Conservation (phyloP, 805 yeast species). For the Candida parachauliodes region DNA sequence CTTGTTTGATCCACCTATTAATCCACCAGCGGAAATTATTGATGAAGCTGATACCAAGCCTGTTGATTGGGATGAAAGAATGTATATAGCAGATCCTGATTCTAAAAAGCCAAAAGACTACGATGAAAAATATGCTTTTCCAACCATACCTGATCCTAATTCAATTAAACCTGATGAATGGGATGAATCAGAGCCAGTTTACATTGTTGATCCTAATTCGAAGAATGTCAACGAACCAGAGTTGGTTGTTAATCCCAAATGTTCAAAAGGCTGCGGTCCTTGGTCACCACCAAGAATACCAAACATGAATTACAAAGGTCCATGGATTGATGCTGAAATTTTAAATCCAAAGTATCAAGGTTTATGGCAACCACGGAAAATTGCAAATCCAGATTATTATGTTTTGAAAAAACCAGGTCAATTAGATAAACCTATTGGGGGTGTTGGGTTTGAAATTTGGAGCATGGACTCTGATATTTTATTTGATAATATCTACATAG, state of each 20-base stretch:
- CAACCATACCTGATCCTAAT: conserved; percentile 59
- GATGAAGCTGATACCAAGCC: conserved; percentile 64
- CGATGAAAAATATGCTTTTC: conserved; percentile 67
- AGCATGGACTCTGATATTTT: conserved; percentile 71
- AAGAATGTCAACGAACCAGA: conserved; percentile 87
- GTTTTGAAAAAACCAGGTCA: conserved; percentile 58
- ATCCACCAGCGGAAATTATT: conserved; percentile 58
- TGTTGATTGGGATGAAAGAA: conserved; percentile 75
- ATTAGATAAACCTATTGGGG: conserved; percentile 62
- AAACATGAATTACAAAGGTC: conserved; percentile 73
- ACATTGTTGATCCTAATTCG: conserved; percentile 72
- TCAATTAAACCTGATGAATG: conserved; percentile 73
- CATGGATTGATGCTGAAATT: conserved; percentile 68
- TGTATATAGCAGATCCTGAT: conserved; percentile 64
- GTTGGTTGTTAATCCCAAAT: conserved; percentile 66
- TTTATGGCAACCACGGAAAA: conserved; percentile 64
- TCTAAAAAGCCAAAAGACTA: conserved; percentile 76
- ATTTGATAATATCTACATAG: conserved; percentile 82
- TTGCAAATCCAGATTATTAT: conserved; percentile 67
- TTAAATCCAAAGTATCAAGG: conserved; percentile 79
- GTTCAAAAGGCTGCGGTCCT: conserved; percentile 75
- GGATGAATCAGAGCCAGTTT: conserved; percentile 61
- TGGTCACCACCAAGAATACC: conserved; percentile 68
- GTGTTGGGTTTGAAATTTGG: conserved; percentile 87
- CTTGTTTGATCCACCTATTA: conserved; percentile 60